Evolutionary conservation across 768 basidiomycete genomes (phyloP), one percentile per base, ranked within the genome.

Genomic region (Scleroderma bovista): DNA sequence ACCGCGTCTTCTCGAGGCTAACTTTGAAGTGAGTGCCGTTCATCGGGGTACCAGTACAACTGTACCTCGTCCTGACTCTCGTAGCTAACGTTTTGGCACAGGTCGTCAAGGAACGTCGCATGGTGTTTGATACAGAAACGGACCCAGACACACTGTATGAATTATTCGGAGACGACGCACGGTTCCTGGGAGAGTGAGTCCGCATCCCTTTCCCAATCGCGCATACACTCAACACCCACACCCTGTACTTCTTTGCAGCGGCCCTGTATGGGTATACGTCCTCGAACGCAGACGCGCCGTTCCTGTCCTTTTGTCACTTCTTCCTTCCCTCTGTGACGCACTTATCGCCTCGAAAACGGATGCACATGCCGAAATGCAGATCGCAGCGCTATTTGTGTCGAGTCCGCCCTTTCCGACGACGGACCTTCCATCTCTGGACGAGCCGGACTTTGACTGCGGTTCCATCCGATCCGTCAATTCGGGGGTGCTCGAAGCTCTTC

Each of bases 201-300:
- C 47, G 48, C 37, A 6, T 32, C 42, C 33, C 6, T 47, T 48
- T 29, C 24, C 24, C 34, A 12, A 15, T 2, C 17, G 11, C 34
- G 5, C 12, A 17, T 46, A 51, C 51, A 43, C 60, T 56, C 42
- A 57, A 26, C 22, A 31, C 31, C 13, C 17, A 34, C 38, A 10
- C 44, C 51, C 49, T 51, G 36, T 46, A 32, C 42, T 8, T n/a
- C 26, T 31, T 26, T 51, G 47, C 53, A 91, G 88, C 54, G 88
- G 87, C 50, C 85, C 89, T 17, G 86, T 90, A n/a, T 91, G 90
- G 86, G 88, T 93, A 19, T 93, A 91, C 65, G 85, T 93, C 34
- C 83, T 93, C 53, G 90, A 91, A 63, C 80, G 89, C 33, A 75
- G 85, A 46, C 80, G 85, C 34, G 86, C 90, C 6, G 84, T 93